phyloP scores from a whole-genome alignment of 345 rosid species.

The Turritis glabra region DNA sequence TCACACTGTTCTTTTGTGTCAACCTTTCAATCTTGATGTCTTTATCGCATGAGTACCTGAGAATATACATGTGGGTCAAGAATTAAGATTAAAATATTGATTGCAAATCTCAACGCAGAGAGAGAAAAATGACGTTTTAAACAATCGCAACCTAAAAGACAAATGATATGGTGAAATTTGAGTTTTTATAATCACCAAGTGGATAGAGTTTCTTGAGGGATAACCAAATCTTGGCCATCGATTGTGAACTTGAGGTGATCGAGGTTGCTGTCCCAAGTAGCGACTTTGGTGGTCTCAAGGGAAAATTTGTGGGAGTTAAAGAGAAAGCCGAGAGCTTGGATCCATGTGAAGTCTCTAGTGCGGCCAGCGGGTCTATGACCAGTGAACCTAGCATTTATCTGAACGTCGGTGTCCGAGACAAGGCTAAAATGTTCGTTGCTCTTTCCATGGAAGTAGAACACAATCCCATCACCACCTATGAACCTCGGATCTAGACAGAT shows the following conservation, averaged over 20 bases:
- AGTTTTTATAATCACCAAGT: slow-evolving; percentile 37
- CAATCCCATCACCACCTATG: slow-evolving; percentile 53
- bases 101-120: not conserved
- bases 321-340: slow-evolving; percentile 50
- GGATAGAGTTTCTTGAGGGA: slow-evolving; percentile 48
- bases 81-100: not conserved
- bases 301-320: slow-evolving; percentile 48
- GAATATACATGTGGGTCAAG: not conserved
- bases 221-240: slow-evolving; percentile 45
- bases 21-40: slow-evolving; percentile 53
- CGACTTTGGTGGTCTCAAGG: slow-evolving; percentile 52
- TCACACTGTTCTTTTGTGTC: slow-evolving; percentile 48
- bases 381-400: slow-evolving; percentile 49
- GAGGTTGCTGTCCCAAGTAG: slow-evolving; percentile 48
- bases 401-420: slow-evolving; percentile 47
- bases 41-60: slow-evolving; percentile 29
- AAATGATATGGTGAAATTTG: too few species aligned
- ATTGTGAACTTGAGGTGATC: slow-evolving; percentile 59
- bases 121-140: not conserved
- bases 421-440: slow-evolving; percentile 50
- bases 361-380: slow-evolving; percentile 49
- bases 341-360: slow-evolving; percentile 56
- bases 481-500: slow-evolving; percentile 45
- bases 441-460: slow-evolving; percentile 56
- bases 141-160: not conserved